phyloP scores from a whole-genome alignment of 2,329 filamentous ascomycete species.

The Penicillium sclerotigenum region DNA sequence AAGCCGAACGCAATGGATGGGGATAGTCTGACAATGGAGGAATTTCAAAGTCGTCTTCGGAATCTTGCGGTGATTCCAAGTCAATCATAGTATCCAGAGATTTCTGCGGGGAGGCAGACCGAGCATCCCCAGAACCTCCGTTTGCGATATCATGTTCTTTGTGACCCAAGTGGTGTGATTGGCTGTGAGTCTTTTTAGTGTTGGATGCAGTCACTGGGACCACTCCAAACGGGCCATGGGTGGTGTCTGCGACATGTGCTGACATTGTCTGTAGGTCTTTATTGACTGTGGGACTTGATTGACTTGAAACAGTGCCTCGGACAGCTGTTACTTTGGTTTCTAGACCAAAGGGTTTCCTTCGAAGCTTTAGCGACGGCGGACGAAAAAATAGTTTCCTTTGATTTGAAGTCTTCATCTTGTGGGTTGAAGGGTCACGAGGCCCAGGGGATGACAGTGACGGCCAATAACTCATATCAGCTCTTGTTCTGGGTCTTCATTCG shows the following conservation, averaged over 20 bases:
- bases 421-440: neutral
- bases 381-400: constrained; percentile 2
- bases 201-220: neutral
- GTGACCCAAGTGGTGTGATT: neutral
- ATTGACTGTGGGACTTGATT: neutral
- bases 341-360: neutral
- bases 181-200: neutral
- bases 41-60: constrained; percentile 21
- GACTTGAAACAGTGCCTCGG: neutral
- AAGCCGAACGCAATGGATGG: constrained; percentile 12
- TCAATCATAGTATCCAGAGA: constrained; percentile 13
- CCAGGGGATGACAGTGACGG: constrained; percentile 1
- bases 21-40: constrained; percentile 26
- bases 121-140: constrained; percentile 1
- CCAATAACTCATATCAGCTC: constrained; percentile 6
- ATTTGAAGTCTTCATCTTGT: neutral
- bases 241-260: neutral
- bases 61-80: constrained; percentile 13
- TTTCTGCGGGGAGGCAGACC: constrained; percentile 10
- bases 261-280: neutral
- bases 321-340: neutral
- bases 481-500: neutral
- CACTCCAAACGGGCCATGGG: neutral
- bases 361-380: constrained; percentile 10
- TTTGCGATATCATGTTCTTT: neutral